Conservation (phyloP, 768 basidiomycete species). For the Artomyces pyxidatus region DNA sequence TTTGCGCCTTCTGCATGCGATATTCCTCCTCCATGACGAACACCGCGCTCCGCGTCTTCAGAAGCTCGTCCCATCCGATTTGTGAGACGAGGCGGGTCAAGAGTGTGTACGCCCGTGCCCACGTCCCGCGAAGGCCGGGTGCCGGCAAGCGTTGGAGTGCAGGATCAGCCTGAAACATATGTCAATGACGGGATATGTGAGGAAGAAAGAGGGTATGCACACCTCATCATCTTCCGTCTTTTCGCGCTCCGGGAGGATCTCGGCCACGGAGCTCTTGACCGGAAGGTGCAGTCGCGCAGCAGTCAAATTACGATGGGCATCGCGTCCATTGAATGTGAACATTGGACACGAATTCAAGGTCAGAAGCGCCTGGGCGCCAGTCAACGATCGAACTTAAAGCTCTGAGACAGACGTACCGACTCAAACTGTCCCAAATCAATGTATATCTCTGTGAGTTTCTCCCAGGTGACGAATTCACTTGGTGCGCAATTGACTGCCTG, state of each 20-base stretch:
- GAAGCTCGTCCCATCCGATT: slow-evolving; percentile 97
- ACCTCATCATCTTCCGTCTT: slow-evolving; percentile 84
- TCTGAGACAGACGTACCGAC: slow-evolving; percentile 30
- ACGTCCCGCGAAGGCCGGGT: slow-evolving; percentile 90
- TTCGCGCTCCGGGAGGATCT: slow-evolving; percentile 80
- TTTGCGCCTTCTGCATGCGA: slow-evolving; percentile 86
- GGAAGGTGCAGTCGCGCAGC: slow-evolving; percentile 82
- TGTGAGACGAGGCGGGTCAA: slow-evolving; percentile 86
- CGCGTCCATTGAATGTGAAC: slow-evolving; percentile 98
- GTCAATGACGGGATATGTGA: background rate
- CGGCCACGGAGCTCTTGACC: slow-evolving; percentile 75
- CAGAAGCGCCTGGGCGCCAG: slow-evolving; percentile 50
- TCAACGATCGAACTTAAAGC: background rate
- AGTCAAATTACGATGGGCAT: slow-evolving; percentile 78
- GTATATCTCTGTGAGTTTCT: slow-evolving; percentile 92
- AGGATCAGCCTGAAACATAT: slow-evolving; percentile 66
- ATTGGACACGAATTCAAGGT: slow-evolving; percentile 99
- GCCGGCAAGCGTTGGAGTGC: slow-evolving; percentile 92
- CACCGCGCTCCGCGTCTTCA: slow-evolving; percentile 88
- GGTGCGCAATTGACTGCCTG: slow-evolving; percentile 98
- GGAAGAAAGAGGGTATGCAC: slow-evolving; percentile 5
- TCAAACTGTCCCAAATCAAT: slow-evolving; percentile 87
- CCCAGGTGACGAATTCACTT: slow-evolving; percentile 98
- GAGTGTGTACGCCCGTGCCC: slow-evolving; percentile 88
- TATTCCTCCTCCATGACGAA: slow-evolving; percentile 99